Evolutionary conservation across 2,329 filamentous ascomycete species (phyloP).

Genomic region (Fusarium pininemorale): DNA sequence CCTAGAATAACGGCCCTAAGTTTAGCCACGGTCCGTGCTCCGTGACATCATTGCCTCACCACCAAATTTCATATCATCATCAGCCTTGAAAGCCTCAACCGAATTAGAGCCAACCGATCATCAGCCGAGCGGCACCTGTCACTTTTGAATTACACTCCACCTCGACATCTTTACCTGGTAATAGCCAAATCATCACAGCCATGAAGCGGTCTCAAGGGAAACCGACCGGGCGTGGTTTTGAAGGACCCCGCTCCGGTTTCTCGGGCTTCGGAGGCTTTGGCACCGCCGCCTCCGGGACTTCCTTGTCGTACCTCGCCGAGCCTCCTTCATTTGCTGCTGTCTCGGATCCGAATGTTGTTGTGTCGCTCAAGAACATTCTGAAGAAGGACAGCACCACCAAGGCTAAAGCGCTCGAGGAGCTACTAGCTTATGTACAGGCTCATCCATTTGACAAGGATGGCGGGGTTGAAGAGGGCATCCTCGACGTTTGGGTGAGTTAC

Average conservation of each 20-base stretch:
- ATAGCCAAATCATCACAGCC: neutral
- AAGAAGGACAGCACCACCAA: constrained; percentile 97
- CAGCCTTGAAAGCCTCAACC: constrained; percentile 22
- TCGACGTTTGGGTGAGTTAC: constrained; percentile 81
- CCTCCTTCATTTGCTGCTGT: constrained; percentile 82
- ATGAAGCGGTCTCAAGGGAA: constrained; percentile 46
- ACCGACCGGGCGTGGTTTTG: constrained; percentile 38
- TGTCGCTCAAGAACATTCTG: constrained; percentile 89
- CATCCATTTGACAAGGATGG: constrained; percentile 63
- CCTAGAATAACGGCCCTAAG: neutral
- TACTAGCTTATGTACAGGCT: constrained; percentile 70
- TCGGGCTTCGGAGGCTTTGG: constrained; percentile 42
- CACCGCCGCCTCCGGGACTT: constrained; percentile 55
- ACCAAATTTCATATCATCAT: constrained; percentile 38
- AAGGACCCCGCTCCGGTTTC: constrained; percentile 40
- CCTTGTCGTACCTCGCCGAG: constrained; percentile 86
- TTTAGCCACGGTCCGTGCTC: constrained; percentile 29
- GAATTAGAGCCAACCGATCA: constrained; percentile 3
- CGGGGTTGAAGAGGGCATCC: constrained; percentile 79
- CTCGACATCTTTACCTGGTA: neutral
- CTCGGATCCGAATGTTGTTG: constrained; percentile 81
- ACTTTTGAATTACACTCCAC: neutral
- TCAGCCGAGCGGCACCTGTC: constrained; percentile 25
- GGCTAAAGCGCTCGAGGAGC: constrained; percentile 86
- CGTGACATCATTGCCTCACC: constrained; percentile 43